Base-by-base conservation (phyloP, 1,284 basidiomycete species). In the Retiboletus flavoniger region DNA sequence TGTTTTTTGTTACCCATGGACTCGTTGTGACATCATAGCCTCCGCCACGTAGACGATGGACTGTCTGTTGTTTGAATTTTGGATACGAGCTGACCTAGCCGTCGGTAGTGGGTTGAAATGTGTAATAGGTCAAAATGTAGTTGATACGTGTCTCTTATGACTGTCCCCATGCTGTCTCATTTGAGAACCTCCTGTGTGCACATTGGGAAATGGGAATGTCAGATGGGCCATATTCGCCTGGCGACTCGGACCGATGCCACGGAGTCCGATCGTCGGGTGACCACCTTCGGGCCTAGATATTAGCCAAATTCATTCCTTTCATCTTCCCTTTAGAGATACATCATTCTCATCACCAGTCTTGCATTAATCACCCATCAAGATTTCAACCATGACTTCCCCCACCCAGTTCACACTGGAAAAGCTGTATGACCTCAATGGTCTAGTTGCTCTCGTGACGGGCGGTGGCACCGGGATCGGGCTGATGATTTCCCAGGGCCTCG, bases 391-490 rank as follows among this genome's bases (percentile, higher is more conserved):
- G 71, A 31, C 56, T 35, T 59, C 61, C 31, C 58, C 61, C 14
- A n/a, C 58, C 24, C 54, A 57, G 34, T 60, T 69, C 47, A 67
- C 60, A 3, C 35, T 73, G 29, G 67, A 78, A 53, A 75, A 71
- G 55, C 58, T 87, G n/a, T 85, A 80, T 61, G 77, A 82, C 59
- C 76, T 90, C 49, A 72, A 75, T 14, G 84, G 81, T 8, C 78
- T 82, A 31, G 73, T 91, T 17, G 87, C 89, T 7, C 70, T 93
- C 32, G 85, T 92, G 31, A 89, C 90, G 0, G 90, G 91, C 41
- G 91, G 90, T 6, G 90, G 87, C 24, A 89, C 87, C 0, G 91
- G 91, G 2, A 92, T 93, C 56, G 85, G 87, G 44, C 70, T 85
- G 56, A 87, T 87, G 82, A 90, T 91, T 53, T 77, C 90, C 6